These are phyloP conservation scores for Penicillium simplicissimum DNA, from an alignment of 495 filamentous ascomycete genomes.

Conservation along the genomic window DNA sequence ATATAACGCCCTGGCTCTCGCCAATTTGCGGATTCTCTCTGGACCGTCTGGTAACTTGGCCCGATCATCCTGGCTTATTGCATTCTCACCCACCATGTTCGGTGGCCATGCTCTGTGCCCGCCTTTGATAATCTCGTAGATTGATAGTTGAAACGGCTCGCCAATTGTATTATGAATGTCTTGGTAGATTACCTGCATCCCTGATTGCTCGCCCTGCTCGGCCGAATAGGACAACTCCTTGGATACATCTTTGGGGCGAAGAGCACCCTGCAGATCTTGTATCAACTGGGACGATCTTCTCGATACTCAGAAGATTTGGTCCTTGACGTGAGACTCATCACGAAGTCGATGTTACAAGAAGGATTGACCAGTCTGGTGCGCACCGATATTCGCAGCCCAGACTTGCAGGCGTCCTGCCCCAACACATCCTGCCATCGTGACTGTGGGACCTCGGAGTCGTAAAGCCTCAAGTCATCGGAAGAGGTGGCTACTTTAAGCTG, in stretches of 20 bases:
- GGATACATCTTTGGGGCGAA: neutral
- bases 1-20: too few relatives aligned
- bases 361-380: constrained; percentile 40
- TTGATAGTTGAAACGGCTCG: neutral
- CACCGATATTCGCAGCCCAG: constrained; percentile 51
- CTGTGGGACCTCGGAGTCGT: constrained; percentile 8
- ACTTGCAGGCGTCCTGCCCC: constrained; percentile 42
- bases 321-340: constrained; percentile 48
- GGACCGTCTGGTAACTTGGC: too few relatives aligned
- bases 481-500: neutral
- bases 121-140: neutral
- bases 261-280: neutral
- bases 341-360: constrained; percentile 50
- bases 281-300: neutral
- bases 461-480: neutral
- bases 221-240: neutral
- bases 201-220: neutral
- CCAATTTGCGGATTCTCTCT: too few relatives aligned
- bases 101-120: too few relatives aligned
- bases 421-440: constrained; percentile 34
- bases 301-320: constrained; percentile 15
- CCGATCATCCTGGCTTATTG: too few relatives aligned
- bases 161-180: neutral
- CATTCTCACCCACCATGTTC: too few relatives aligned
- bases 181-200: neutral